Evolutionary conservation across 1,139 yeast genomes (phyloP), one percentile per base, ranked within the genome.

Genomic region (Zygoascus meyerae): DNA sequence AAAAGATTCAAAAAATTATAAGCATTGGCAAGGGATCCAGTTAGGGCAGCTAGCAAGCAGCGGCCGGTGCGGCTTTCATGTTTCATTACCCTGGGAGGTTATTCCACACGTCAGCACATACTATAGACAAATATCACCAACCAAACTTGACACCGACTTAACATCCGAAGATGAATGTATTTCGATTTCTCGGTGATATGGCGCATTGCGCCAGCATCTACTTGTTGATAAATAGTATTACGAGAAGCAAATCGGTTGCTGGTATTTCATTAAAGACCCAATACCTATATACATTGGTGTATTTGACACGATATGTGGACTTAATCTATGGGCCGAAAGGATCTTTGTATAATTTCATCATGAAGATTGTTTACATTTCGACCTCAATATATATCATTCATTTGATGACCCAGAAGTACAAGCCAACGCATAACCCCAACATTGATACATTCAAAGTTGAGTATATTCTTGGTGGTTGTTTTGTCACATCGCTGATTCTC

Each of bases 261-360:
- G 98, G 98, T 33, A 77, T 92, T 47, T 89, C 97, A 3, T 71
- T 87, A 64, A 90, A 90, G 69, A 86, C 97, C 0, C 97, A 92
- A 63, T 71, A 78, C 1, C 69, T 92, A 42, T 92, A 92, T 62
- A 80, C 79, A 34, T 53, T 85, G 42, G 97, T 92, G 15, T 90
- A 80, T 60, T 63, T 83, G 40, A 77, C 95, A 16, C 77, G 98
- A 56, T 92, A 92, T 65, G 61, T 87, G 54, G 92, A 86, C 65
- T 66, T 84, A 50, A 66, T 83, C 52, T 75, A 75, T 66, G 72
- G 72, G 50, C 57, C 62, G 33, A 61, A 64, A 62, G 49, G 48
- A 45, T 84, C 95, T 1, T 48, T 85, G 5, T 92, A 92, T 72
- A 87, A 85, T 67, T 72, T 86, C 6, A 51, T 81, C 45, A 81